Evolutionary conservation across 2,329 filamentous ascomycete species (phyloP).

Genomic region (Fusarium sp.): DNA sequence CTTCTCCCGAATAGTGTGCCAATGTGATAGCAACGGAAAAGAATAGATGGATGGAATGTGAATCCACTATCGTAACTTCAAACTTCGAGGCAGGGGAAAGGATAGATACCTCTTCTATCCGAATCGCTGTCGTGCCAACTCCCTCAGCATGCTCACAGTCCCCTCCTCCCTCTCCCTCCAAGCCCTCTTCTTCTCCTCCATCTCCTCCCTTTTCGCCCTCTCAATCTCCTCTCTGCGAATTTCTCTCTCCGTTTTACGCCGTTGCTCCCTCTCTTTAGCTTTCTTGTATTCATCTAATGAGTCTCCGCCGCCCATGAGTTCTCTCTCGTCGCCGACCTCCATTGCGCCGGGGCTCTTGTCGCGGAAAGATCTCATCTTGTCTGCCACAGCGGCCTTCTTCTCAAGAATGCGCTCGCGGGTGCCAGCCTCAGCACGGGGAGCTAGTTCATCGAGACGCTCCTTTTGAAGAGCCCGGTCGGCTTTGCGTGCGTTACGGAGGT

Average conservation of each 20-base stretch:
- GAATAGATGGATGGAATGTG: neutral
- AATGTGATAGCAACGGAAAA: neutral
- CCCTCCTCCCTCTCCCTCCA: constrained; percentile 83
- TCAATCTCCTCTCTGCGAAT: constrained; percentile 83
- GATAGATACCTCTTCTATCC: constrained; percentile 59
- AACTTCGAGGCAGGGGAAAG: neutral
- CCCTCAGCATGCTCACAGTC: constrained; percentile 84
- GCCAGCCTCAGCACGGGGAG: constrained; percentile 84
- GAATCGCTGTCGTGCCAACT: constrained; percentile 84
- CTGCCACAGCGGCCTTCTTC: constrained; percentile 81
- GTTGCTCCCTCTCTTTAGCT: constrained; percentile 73
- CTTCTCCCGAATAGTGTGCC: neutral
- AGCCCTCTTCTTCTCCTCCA: constrained; percentile 79
- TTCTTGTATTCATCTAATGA: constrained; percentile 77
- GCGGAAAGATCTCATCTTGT: constrained; percentile 79
- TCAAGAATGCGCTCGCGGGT: constrained; percentile 87
- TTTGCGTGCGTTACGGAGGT: constrained; percentile 72
- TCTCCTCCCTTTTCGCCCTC: constrained; percentile 80
- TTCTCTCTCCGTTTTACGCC: constrained; percentile 87
- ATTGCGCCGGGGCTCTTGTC: constrained; percentile 72
- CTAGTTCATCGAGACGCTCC: constrained; percentile 82
- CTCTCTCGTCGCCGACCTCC: constrained; percentile 71
- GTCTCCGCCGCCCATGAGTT: constrained; percentile 81
- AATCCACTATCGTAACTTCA: neutral
- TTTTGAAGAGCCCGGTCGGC: constrained; percentile 76